Conservation (phyloP, 78 protist species). For the Dictyostelium firmibasis region DNA sequence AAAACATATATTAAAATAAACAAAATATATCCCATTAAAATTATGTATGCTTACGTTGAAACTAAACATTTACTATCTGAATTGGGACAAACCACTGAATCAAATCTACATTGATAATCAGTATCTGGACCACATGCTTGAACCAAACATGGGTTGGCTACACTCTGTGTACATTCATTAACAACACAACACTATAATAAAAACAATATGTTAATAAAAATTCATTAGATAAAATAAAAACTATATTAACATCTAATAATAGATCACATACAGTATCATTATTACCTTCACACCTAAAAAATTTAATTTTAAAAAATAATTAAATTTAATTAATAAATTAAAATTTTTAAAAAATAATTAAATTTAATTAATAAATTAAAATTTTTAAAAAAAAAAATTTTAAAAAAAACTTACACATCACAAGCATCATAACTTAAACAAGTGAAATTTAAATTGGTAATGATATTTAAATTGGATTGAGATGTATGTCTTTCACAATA, state of each 20-base stretch:
- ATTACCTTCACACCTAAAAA: background rate
- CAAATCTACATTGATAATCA: background rate
- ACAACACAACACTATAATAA: background rate
- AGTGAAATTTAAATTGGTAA: background rate
- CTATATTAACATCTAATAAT: background rate
- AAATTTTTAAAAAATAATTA: too few relatives aligned
- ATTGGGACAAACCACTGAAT: too few relatives aligned
- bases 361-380: too few relatives aligned
- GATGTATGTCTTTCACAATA: conserved; percentile 29
- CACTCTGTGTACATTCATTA: background rate
- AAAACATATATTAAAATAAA: too few relatives aligned
- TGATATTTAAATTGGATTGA: background rate
- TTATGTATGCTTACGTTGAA: background rate
- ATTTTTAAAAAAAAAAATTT: too few relatives aligned
- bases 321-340: too few relatives aligned
- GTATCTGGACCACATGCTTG: background rate
- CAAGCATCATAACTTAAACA: background rate
- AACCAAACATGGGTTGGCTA: background rate
- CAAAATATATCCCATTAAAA: background rate
- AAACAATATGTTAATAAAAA: background rate
- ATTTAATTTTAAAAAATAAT: background rate
- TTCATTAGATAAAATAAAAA: too few relatives aligned
- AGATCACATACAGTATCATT: background rate
- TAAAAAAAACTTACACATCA: background rate
- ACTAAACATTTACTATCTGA: background rate